These are phyloP conservation scores for Coemansia sp. DNA, from an alignment of 192 early-diverging fungal genomes.

Conservation along the genomic window DNA sequence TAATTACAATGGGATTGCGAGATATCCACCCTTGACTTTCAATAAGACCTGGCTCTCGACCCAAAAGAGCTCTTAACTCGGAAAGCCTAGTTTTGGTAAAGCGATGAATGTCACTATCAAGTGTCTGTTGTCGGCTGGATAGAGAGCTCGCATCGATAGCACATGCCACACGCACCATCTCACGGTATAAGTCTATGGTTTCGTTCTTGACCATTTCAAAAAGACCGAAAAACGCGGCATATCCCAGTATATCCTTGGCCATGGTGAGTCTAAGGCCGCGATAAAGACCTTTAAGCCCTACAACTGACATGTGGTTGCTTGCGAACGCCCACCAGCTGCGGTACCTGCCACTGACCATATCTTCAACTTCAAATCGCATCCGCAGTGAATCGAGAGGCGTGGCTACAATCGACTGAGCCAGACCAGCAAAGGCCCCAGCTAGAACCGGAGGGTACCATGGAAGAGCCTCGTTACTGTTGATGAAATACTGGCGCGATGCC, in stretches of 20 bases:
- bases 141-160: constrained; percentile 16
- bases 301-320: constrained; percentile 44
- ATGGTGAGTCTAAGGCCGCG: constrained; percentile 49
- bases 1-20: constrained; percentile 18
- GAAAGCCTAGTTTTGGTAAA: constrained; percentile 31
- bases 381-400: constrained; percentile 74
- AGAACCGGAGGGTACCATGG: constrained; percentile 49
- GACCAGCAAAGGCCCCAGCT: constrained; percentile 65
- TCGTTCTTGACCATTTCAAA: constrained; percentile 78
- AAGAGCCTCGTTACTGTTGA: constrained; percentile 23
- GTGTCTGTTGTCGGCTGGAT: neutral
- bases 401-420: constrained; percentile 72
- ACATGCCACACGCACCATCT: constrained; percentile 45
- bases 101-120: constrained; percentile 19
- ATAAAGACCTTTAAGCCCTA: constrained; percentile 35
- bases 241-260: constrained; percentile 67
- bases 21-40: constrained; percentile 42
- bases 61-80: constrained; percentile 37
- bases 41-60: constrained; percentile 26
- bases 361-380: constrained; percentile 72
- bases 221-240: constrained; percentile 73
- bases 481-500: constrained; percentile 47
- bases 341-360: constrained; percentile 70
- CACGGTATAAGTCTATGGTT: constrained; percentile 63
- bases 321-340: constrained; percentile 69